Base-by-base conservation (phyloP, 2,329 filamentous ascomycete species). In the Aurifilum marmelostoma region DNA sequence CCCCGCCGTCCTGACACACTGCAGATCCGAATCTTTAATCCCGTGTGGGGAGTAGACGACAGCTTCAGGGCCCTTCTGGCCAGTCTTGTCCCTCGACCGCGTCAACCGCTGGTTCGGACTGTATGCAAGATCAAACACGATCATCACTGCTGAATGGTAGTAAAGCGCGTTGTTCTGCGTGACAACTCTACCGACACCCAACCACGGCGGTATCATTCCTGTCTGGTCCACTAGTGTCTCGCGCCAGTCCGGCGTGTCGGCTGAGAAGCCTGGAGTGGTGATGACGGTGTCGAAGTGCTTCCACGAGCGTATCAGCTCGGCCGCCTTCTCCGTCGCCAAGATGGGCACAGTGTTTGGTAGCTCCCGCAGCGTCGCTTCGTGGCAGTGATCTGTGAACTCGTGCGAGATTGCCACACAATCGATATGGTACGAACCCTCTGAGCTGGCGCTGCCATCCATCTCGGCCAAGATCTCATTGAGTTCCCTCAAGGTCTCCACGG, bases 361-460 rank as follows among this genome's bases (percentile, higher is more conserved):
- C 73, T 89, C 83, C 58, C 84, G 75, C 34, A 91, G 78, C 18
- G 89, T 91, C 2, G 85, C 82, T 70, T 85, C 81, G 74, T 91
- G 88, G 76, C 88, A 91, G 75, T 91, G 89, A 74, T 91, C 89
- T 1, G 89, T 91, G 73, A 91, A 91, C 75, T 91, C 89, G 74
- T 91, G 89, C 21, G 83, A 87, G 41, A 91, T 81, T 37, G 83
- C 81, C 2, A 91, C 87, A 2, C 79, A 84, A 75, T 91, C 89
- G 39, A 91, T 84, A 59, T 82, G 80, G 16, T 79, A 79, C 37
- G 47, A 69, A 5, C 64, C 69, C 4, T 74, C 67, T 50, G 68
- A 68, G 27, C 66, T 58, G 8, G 32, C 60, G 1, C 62, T 71
- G 27, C 63, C 75, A 74, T 90, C 88, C 1, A 87, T 78, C 63